These are phyloP conservation scores for Globisporangium abappressorium DNA, from an alignment of 352 stramenopile species.

Conservation along the genomic window DNA sequence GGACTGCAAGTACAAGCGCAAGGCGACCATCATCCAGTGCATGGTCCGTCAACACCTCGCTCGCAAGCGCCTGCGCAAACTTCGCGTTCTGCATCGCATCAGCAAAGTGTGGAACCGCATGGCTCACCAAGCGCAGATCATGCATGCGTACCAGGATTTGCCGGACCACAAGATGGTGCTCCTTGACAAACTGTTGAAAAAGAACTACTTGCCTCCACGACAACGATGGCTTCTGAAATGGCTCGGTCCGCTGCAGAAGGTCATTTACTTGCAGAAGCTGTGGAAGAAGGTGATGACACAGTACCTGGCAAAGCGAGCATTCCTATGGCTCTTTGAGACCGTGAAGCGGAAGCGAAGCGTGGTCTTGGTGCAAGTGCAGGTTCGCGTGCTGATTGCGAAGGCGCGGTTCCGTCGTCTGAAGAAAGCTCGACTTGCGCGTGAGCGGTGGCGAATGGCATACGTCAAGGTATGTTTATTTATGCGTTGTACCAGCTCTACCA, in stretches of 20 bases:
- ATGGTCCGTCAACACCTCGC: slow-evolving; percentile 72
- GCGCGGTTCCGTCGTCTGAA: slow-evolving; percentile 62
- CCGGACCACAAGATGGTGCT: slow-evolving; percentile 86
- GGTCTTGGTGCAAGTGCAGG: slow-evolving; percentile 63
- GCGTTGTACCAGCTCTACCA: slow-evolving; percentile 10
- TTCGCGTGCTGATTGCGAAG: slow-evolving; percentile 63
- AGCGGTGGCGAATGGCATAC: slow-evolving; percentile 62
- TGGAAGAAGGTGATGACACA: slow-evolving; percentile 80
- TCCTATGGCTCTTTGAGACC: slow-evolving; percentile 73
- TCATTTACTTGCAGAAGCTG: slow-evolving; percentile 85
- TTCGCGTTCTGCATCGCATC: slow-evolving; percentile 61
- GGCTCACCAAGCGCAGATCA: slow-evolving; percentile 62
- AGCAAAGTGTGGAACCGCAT: slow-evolving; percentile 63
- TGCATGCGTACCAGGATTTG: slow-evolving; percentile 70
- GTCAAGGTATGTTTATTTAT: slow-evolving; percentile 42
- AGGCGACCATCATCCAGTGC: slow-evolving; percentile 77
- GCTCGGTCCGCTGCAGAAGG: slow-evolving; percentile 72
- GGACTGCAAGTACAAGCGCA: slow-evolving; percentile 64
- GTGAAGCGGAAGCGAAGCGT: slow-evolving; percentile 64
- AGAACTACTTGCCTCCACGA: slow-evolving; percentile 51
- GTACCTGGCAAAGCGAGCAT: slow-evolving; percentile 72
- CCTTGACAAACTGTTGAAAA: slow-evolving; percentile 69
- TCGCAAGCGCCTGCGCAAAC: slow-evolving; percentile 59
- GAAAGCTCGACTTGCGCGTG: slow-evolving; percentile 57
- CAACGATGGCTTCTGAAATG: slow-evolving; percentile 86